Conservation (phyloP, 225 moss, liverwort and hornwort genomes). For the Takakia lepidozioides region DNA sequence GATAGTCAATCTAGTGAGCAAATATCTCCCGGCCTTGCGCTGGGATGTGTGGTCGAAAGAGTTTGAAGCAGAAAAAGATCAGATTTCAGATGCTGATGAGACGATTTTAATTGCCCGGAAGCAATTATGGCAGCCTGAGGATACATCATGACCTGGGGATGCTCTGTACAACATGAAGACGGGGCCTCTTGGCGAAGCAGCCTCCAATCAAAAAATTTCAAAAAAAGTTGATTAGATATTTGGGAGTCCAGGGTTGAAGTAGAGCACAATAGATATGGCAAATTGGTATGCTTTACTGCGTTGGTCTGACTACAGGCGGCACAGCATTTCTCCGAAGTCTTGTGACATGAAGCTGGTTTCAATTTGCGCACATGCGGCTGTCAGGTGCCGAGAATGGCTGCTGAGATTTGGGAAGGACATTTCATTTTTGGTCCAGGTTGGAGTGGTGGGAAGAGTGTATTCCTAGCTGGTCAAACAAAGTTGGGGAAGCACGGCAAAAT, state of each 20-base stretch:
- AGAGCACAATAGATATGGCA: neutral
- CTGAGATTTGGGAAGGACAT: no score
- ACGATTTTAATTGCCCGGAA: constrained; percentile 87
- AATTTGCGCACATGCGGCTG: no score
- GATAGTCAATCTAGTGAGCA: constrained; percentile 58
- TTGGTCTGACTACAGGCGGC: neutral
- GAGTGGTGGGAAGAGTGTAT: neutral
- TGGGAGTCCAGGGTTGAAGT: neutral
- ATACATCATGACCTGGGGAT: constrained; percentile 30
- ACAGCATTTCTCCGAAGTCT: neutral
- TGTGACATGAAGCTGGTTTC: neutral
- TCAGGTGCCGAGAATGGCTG: no score
- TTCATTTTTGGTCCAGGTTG: neutral
- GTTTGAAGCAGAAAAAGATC: constrained; percentile 41
- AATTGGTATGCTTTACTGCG: neutral
- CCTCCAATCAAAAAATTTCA: no score
- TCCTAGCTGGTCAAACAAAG: no score
- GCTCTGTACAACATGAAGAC: neutral
- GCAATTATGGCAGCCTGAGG: constrained; percentile 84
- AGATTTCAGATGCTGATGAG: constrained; percentile 54
- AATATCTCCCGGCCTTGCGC: constrained; percentile 63
- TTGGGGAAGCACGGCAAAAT: no score
- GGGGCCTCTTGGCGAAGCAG: no score
- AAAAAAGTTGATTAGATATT: no score
- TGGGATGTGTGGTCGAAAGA: constrained; percentile 79